These are phyloP conservation scores for Lactuca saligna DNA, from an alignment of 129 eudicot species.

Conservation along the genomic window DNA sequence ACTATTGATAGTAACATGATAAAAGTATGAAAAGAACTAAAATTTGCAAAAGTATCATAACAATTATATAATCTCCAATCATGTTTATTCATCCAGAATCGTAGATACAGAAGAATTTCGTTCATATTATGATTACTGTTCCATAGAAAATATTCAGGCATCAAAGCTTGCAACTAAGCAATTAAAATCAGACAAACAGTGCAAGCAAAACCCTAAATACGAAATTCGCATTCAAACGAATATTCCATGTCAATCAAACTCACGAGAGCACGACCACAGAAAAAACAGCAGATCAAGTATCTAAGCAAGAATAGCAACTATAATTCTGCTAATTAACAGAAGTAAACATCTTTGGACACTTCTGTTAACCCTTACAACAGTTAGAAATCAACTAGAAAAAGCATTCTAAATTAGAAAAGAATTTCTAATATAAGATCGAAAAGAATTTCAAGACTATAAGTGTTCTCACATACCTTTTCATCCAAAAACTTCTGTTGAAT, in stretches of 20 bases:
- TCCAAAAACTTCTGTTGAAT: neutral
- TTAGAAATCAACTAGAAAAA: neutral
- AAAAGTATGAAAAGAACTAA: neutral
- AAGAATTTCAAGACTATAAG: neutral
- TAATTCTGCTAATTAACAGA: neutral
- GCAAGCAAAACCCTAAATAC: constrained; percentile 18
- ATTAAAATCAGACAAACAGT: neutral
- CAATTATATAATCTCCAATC: neutral
- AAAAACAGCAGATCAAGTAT: neutral
- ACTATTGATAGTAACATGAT: neutral
- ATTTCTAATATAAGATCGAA: neutral
- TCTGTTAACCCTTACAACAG: neutral
- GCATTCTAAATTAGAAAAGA: neutral
- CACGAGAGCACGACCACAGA: neutral
- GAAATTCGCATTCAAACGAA: constrained; percentile 11
- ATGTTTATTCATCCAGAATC: constrained; percentile 12
- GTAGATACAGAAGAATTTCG: neutral
- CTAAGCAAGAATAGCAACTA: neutral
- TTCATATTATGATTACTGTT: neutral
- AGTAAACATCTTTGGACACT: neutral
- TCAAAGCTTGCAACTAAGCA: neutral
- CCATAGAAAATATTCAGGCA: neutral
- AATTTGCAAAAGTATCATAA: neutral
- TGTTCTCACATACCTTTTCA: constrained; percentile 14
- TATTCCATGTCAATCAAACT: neutral